Conservation (phyloP, 2,329 filamentous ascomycete species). For the Alternaria metachromatica region DNA sequence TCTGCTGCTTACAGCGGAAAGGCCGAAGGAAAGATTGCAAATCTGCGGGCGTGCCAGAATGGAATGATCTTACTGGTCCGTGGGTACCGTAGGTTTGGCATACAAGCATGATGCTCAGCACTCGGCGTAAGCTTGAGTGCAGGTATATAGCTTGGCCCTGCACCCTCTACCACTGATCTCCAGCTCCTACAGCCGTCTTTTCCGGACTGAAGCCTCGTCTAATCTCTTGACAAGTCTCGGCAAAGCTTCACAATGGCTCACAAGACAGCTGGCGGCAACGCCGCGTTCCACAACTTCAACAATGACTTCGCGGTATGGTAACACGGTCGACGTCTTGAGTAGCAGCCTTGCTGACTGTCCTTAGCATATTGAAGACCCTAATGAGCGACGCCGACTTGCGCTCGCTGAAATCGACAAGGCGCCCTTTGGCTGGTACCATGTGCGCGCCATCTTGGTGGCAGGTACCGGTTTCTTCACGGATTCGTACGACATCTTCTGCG, state of each 20-base stretch:
- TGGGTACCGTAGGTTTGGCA: not conserved
- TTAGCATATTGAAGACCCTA: conserved; percentile 67
- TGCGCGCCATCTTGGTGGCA: conserved; percentile 77
- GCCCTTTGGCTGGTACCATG: conserved; percentile 82
- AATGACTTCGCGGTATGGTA: conserved; percentile 40
- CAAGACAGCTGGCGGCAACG: conserved; percentile 32
- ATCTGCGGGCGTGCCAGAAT: not conserved
- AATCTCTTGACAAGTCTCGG: conserved; percentile 14
- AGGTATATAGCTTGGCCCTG: conserved; percentile 16
- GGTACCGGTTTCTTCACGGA: conserved; percentile 89
- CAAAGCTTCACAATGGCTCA: conserved; percentile 21
- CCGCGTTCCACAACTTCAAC: conserved; percentile 37
- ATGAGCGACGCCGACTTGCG: conserved; percentile 78
- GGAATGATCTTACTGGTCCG: conserved; percentile 1
- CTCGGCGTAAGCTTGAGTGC: conserved; percentile 6
- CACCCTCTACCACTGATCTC: not conserved
- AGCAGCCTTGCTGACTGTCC: not conserved
- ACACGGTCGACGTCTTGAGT: not conserved
- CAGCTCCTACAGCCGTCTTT: conserved; percentile 2
- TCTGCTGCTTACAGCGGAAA: conserved; percentile 3
- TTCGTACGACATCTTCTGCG: conserved; percentile 69
- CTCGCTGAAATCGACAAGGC: conserved; percentile 84
- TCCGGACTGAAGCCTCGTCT: conserved; percentile 14
- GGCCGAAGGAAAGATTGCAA: not conserved
- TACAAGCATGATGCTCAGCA: not conserved